Evolutionary conservation across 345 rosid species (phyloP), one percentile per base, ranked within the genome.

Genomic region (Cardiospermum halicacabum): DNA sequence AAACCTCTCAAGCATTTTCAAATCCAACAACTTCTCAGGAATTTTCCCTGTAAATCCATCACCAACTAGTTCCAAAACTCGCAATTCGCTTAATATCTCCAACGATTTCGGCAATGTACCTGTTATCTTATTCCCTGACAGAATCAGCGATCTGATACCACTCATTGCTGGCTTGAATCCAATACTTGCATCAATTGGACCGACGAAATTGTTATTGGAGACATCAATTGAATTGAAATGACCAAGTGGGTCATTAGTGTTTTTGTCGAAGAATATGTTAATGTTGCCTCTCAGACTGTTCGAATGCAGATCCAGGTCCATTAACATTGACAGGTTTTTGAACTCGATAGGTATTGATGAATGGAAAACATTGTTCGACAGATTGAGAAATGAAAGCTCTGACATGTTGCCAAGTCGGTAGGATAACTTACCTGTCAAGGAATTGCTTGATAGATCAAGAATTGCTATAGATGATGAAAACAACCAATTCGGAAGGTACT

Each of bases 301-400:
- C 36, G 88, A 86, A 62, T 86, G 91, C 37, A 83, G 83, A 69
- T 83, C 88, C 59, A 86, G 84, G 71, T 79, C 88, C 83, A 75
- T 75, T n/a, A 83, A 78, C 34, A 78, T 70, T 32, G 72, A 70
- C 34, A 83, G 85, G 53, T 76, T 86, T 72, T 65, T 74, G 77
- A 81, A 80, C 61, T 75, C 81, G 11, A 11, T 58, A 1, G 88
- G 91, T 22, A 86, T 69, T 4, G 80, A 65, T 15, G 88, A 83
- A 42, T 60, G 69, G 25, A 83, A 68, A 1, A 67, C 79, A 15
- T 86, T 83, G 58, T 76, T 80, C 1, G 86, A 81, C 61, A 86
- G 60, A 72, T 86, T 81, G 15, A 83, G 82, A 58, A 81, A 78
- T 25, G 83, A 71, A 19, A 86, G 81, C 61, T 43, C 55, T 53